Percentiles rank a stretch among this genome's conserved stretches.
phyloP scores from a whole-genome alignment of 169 alveolate genomes.

The Theileria equi region DNA sequence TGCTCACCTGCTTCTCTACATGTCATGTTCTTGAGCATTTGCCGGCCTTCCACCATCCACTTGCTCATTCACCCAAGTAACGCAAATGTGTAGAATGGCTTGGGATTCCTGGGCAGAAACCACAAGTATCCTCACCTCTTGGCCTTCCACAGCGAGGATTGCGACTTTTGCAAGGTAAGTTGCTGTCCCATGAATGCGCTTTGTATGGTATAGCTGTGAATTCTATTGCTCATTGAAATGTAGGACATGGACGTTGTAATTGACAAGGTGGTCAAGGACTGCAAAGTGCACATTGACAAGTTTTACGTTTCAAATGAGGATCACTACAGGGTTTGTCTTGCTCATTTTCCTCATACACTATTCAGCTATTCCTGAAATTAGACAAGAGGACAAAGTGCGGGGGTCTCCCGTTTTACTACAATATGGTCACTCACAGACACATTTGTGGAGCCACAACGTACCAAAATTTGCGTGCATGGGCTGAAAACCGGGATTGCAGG shows the following conservation, averaged over 20 bases:
- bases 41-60: background rate
- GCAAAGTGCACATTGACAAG: conserved; percentile 37
- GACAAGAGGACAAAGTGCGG: conserved; percentile 71
- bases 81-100: background rate
- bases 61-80: background rate
- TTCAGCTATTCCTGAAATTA: conserved; percentile 67
- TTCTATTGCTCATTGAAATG: conserved; percentile 21
- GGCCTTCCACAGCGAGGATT: conserved; percentile 69
- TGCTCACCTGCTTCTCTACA: too few relatives aligned
- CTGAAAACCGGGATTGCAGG: conserved; percentile 38
- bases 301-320: conserved; percentile 39
- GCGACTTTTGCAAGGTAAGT: conserved; percentile 70
- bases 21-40: too few relatives aligned
- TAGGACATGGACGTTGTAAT: conserved; percentile 62
- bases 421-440: conserved; percentile 64
- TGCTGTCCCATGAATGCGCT: conserved; percentile 10
- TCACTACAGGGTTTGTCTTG: conserved; percentile 31
- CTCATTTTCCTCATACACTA: conserved; percentile 3
- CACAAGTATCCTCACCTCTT: conserved; percentile 67
- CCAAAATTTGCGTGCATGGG: conserved; percentile 73
- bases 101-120: conserved; percentile 34
- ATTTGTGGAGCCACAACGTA: conserved; percentile 81
- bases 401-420: conserved; percentile 82
- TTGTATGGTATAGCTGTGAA: conserved; percentile 32
- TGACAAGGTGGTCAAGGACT: conserved; percentile 29